phyloP scores from a whole-genome alignment of 805 yeast species.

The Wickerhamia fluorescens region DNA sequence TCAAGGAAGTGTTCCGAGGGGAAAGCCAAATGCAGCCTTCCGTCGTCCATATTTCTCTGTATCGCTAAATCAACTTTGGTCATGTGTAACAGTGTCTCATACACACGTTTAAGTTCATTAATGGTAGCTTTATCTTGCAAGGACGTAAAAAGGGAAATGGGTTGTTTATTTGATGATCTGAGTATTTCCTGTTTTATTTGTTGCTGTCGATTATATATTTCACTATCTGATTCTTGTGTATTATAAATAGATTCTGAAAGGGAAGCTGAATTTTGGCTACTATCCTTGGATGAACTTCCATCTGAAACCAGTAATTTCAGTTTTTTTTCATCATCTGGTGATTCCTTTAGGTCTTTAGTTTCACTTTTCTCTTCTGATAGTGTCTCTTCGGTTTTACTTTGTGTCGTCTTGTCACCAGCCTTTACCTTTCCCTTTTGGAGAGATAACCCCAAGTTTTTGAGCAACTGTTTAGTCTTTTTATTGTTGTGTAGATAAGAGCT shows the following conservation, averaged over 20 bases:
- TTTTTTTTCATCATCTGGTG: conserved; percentile 5
- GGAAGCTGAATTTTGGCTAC: conserved; percentile 2
- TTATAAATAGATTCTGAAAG: background rate
- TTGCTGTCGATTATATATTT: background rate
- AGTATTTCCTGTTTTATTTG: conserved; percentile 1
- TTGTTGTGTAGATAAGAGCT: conserved; percentile 4
- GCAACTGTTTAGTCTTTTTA: conserved; percentile 10
- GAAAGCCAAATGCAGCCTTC: conserved; percentile 26
- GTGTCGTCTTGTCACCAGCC: too few relatives aligned
- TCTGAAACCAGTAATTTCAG: too few relatives aligned
- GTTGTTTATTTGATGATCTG: conserved; percentile 1
- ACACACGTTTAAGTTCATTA: conserved; percentile 14
- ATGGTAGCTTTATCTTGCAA: conserved; percentile 4
- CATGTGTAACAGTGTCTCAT: conserved; percentile 28
- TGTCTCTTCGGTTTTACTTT: too few relatives aligned
- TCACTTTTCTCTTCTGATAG: too few relatives aligned
- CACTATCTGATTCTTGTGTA: too few relatives aligned
- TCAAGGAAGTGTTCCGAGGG: conserved; percentile 30
- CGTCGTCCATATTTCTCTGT: conserved; percentile 29
- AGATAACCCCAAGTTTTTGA: conserved; percentile 24
- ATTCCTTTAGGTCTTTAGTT: too few relatives aligned
- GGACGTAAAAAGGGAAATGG: conserved; percentile 1
- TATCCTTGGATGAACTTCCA: conserved; percentile 1
- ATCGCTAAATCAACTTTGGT: conserved; percentile 28
- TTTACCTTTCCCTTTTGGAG: conserved; percentile 27